Evolutionary conservation across 2,329 filamentous ascomycete genomes (phyloP), one percentile per base, ranked within the genome.

Genomic region (Cladophialophora yegresii): DNA sequence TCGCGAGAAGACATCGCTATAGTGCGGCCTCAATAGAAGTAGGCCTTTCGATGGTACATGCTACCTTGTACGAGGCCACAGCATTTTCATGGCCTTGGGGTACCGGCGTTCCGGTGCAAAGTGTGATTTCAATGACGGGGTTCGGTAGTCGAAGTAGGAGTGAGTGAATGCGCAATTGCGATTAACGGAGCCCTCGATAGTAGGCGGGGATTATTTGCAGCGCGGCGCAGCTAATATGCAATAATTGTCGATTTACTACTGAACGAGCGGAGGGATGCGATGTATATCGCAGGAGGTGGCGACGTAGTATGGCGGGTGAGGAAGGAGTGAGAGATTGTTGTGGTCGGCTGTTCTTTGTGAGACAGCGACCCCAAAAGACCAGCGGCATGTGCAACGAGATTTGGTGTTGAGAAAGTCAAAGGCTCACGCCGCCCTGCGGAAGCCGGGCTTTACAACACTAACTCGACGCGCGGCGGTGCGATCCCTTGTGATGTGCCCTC

Each of bases 1-100:
- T 70, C 65, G 51, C 60, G 61, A 23, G 69, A 71, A 62, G 69
- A 66, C 70, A 71, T 71, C 4, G 40, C 53, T 23, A 28, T 33
- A 47, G n/a, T 12, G 22, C 36, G 58, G 20, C 63, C 58, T 33
- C 54, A 51, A 28, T 6, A 36, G 16, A 36, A 22, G 36, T 13
- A 43, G 32, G 47, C 26, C 10, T n/a, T 50, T 23, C 12, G 43
- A 56, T 16, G 5, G 32, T 51, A 26, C 43, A 51, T 50, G 47
- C 54, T 61, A 65, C 20, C 53, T 26, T 30, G 2, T 33, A 53
- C 9, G 16, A 30, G 26, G 23, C 45, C 30, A 26, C 45, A 30
- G 13, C 58, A 54, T 65, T 33, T 61, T 36, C 49, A 49, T 47
- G 45, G 43, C 23, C 8, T 20, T 43, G 50, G 40, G 22, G 54